Evolutionary conservation across 768 basidiomycete genomes (phyloP).

Genomic region (Boletellus ananiceps): DNA sequence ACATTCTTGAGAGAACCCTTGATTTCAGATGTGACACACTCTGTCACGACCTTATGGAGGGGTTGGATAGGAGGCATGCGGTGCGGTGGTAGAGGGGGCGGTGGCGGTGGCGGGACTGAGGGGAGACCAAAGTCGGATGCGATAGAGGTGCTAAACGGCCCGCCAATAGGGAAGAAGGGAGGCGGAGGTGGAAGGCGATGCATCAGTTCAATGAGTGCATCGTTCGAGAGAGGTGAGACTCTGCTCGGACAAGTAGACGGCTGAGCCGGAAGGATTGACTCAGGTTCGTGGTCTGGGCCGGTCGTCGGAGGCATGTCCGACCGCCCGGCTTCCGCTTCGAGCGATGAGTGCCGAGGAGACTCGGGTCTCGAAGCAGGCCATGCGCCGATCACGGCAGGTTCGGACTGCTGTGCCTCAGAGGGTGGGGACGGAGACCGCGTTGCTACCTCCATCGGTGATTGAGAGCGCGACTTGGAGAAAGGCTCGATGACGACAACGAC

Average conservation of each 20-base stretch:
- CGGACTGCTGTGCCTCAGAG: conserved; percentile 21
- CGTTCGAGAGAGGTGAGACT: conserved; percentile 11
- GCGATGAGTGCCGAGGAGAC: conserved; percentile 23
- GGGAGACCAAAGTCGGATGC: conserved; percentile 16
- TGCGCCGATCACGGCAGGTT: conserved; percentile 40
- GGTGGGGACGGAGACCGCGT: conserved; percentile 34
- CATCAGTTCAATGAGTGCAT: conserved; percentile 12
- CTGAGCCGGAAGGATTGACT: not conserved
- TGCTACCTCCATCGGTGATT: conserved; percentile 47
- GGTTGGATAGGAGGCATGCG: conserved; percentile 13
- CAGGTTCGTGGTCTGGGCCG: conserved; percentile 4
- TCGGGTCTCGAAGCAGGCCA: conserved; percentile 39
- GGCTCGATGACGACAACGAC: conserved; percentile 12
- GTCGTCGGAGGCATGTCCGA: conserved; percentile 5
- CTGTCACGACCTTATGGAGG: conserved; percentile 13
- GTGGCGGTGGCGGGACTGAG: conserved; percentile 11
- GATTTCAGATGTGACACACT: conserved; percentile 22
- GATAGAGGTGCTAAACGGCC: conserved; percentile 20
- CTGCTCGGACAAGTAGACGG: conserved; percentile 7
- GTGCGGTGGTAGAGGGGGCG: conserved; percentile 2
- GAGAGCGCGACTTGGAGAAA: conserved; percentile 33
- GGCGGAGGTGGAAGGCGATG: conserved; percentile 17
- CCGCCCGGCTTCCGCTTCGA: conserved; percentile 11
- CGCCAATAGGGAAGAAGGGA: conserved; percentile 15
- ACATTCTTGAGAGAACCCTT: conserved; percentile 18